A percentile compares a stretch with the other conserved stretches of the same genome.
Conservation (phyloP, 1,139 yeast genomes). For the Zygosaccharomyces sapae region DNA sequence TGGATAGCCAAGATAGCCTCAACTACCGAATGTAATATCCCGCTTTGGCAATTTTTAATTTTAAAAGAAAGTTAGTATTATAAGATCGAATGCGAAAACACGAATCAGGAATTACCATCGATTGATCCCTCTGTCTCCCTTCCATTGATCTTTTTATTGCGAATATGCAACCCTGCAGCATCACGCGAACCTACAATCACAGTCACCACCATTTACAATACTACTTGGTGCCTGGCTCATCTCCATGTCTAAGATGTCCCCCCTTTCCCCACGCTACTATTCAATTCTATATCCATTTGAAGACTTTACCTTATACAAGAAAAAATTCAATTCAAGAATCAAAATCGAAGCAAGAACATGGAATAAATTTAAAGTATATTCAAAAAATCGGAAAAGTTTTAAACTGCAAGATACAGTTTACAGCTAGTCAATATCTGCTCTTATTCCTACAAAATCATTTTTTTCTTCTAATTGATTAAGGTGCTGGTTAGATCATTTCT, state of each 20-base stretch:
- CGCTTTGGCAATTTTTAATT: conserved; percentile 1
- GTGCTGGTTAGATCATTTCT: background rate
- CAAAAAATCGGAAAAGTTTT: background rate
- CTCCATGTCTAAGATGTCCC: too few species aligned
- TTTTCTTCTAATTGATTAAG: background rate
- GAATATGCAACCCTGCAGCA: background rate
- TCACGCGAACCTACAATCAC: background rate
- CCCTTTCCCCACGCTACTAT: background rate
- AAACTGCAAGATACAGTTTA: background rate
- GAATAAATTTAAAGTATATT: too few species aligned
- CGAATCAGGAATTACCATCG: background rate
- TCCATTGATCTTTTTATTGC: background rate
- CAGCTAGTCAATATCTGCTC: background rate
- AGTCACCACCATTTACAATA: background rate
- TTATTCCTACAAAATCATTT: background rate
- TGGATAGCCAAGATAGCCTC: background rate
- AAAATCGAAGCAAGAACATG: too few species aligned
- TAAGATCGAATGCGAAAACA: conserved; percentile 1
- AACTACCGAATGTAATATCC: background rate
- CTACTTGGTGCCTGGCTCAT: background rate
- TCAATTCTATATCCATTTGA: background rate
- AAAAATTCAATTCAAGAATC: background rate
- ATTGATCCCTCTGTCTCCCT: background rate
- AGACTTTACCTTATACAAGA: background rate
- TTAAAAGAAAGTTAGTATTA: background rate